phyloP scores from a whole-genome alignment of 306 rosid genomes.

The Clitoria ternatea region DNA sequence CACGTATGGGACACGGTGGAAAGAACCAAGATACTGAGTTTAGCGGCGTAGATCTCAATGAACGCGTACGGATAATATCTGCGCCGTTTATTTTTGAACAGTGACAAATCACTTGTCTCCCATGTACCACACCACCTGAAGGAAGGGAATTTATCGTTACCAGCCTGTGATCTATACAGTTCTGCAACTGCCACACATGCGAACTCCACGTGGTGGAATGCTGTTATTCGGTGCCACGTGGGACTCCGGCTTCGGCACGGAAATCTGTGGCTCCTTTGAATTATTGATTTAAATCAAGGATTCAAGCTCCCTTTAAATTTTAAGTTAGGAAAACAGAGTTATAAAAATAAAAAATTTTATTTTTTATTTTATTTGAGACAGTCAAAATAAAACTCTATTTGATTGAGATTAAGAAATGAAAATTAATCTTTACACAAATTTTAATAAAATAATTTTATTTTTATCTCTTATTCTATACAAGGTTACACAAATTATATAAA shows the following conservation, averaged over 20 bases:
- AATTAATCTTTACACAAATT: no score
- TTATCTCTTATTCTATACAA: no score
- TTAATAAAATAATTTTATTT: no score
- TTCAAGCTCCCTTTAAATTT: no score
- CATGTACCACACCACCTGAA: constrained; percentile 6
- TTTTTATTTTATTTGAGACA: no score
- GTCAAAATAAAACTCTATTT: no score
- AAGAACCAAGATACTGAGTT: constrained; percentile 13
- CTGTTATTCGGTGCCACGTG: not conserved
- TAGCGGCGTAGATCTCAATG: constrained; percentile 13
- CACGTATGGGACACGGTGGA: constrained; percentile 49
- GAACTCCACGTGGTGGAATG: constrained; percentile 25
- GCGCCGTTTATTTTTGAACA: constrained; percentile 27
- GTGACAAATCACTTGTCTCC: constrained; percentile 6
- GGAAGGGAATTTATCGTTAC: not conserved
- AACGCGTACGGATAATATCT: not conserved
- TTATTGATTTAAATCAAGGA: no score
- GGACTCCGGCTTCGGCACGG: not conserved
- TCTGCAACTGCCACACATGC: not conserved
- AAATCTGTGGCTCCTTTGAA: not conserved
- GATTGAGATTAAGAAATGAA: no score
- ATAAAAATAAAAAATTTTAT: no score
- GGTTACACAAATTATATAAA: no score
- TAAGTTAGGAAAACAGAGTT: no score
- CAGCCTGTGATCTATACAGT: not conserved